Conservation (phyloP, 1,139 yeast genomes). For the Meyerozyma elateridarum region DNA sequence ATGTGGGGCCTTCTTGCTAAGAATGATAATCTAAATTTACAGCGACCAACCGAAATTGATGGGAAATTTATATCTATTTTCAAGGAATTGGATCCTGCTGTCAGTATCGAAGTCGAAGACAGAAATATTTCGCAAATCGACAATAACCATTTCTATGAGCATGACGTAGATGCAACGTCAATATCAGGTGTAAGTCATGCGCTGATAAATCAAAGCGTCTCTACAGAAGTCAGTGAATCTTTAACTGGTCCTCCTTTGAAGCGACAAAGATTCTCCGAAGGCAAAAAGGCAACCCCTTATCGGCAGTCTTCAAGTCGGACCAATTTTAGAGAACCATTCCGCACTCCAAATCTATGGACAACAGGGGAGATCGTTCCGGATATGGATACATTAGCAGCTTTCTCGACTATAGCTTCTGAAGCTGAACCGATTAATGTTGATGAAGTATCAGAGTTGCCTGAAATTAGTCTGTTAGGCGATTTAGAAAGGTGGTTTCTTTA, state of each 20-base stretch:
- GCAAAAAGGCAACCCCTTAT: too few species aligned
- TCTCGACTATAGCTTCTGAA: constrained; percentile 4
- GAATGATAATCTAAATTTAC: background rate
- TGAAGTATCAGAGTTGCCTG: background rate
- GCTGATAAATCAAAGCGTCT: background rate
- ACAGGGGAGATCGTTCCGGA: background rate
- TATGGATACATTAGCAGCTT: constrained; percentile 2
- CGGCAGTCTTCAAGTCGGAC: too few species aligned
- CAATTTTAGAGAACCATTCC: too few species aligned
- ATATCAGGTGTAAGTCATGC: background rate
- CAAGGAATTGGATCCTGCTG: background rate
- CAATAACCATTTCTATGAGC: constrained; percentile 4
- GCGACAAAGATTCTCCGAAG: too few species aligned
- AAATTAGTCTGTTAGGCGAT: background rate
- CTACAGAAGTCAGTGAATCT: too few species aligned
- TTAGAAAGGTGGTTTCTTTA: constrained; percentile 4
- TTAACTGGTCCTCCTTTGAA: too few species aligned
- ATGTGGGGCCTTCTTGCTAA: constrained; percentile 3
- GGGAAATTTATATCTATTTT: background rate
- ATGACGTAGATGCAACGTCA: constrained; percentile 4
- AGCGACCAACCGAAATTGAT: background rate
- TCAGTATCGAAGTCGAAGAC: background rate
- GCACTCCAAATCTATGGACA: too few species aligned
- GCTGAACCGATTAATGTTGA: constrained; percentile 1
- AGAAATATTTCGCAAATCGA: background rate